These are phyloP conservation scores for Fusarium sacchari DNA, from an alignment of 2,329 filamentous ascomycete genomes.

Conservation along the genomic window DNA sequence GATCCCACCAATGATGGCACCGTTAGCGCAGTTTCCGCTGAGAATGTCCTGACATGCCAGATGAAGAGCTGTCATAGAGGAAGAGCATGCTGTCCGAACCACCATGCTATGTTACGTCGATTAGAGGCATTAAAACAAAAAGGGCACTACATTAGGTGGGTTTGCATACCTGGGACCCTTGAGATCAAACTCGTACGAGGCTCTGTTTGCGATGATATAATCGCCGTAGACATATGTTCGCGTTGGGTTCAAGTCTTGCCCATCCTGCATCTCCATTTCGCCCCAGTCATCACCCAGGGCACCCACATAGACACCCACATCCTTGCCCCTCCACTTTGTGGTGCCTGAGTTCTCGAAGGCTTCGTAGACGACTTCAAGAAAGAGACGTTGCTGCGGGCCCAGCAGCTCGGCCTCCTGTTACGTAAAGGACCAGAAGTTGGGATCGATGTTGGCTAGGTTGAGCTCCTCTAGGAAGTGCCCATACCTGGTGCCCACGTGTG, in stretches of 20 bases:
- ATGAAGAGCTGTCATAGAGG: conserved; percentile 9
- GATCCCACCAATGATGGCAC: conserved; percentile 6
- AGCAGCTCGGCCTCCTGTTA: conserved; percentile 7
- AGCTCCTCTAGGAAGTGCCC: conserved; percentile 9
- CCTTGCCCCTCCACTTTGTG: conserved; percentile 1
- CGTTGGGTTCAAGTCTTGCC: conserved; percentile 13
- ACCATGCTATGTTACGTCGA: conserved; percentile 4
- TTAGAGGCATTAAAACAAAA: background rate
- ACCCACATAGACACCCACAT: conserved; percentile 8
- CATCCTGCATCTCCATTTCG: conserved; percentile 12
- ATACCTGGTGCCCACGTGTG: conserved; percentile 8
- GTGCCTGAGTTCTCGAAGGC: conserved; percentile 8
- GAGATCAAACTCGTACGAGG: conserved; percentile 8
- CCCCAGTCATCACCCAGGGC: conserved; percentile 5
- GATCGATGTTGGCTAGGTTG: conserved; percentile 11
- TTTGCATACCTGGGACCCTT: conserved; percentile 5
- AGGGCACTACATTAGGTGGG: background rate
- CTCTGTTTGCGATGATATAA: conserved; percentile 8
- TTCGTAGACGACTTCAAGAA: conserved; percentile 12
- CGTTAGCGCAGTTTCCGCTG: conserved; percentile 7
- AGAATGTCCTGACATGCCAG: conserved; percentile 7
- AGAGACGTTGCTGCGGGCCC: conserved; percentile 5
- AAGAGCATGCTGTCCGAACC: conserved; percentile 9
- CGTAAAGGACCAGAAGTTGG: conserved; percentile 8
- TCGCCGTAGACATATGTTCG: conserved; percentile 9